phyloP scores from a whole-genome alignment of 257 asterid species.

The Haberlea rhodopensis region DNA sequence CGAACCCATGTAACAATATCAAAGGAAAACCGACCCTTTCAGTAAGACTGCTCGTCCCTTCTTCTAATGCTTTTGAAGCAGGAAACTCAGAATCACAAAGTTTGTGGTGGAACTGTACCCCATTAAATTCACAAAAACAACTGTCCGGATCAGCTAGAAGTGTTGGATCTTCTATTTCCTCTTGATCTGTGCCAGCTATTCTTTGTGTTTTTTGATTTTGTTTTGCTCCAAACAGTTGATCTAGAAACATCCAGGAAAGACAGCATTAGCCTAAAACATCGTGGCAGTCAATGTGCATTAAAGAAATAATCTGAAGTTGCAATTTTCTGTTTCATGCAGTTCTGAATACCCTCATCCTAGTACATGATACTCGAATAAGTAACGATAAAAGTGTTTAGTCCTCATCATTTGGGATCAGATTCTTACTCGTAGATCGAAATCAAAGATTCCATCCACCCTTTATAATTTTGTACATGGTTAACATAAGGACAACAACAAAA shows the following conservation, averaged over 20 bases:
- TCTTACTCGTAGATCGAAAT: not conserved
- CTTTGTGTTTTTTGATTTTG: constrained; percentile 38
- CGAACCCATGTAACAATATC: constrained; percentile 90
- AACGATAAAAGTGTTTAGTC: no score
- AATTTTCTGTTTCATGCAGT: no score
- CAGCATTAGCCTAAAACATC: constrained; percentile 4
- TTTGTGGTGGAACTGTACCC: constrained; percentile 87
- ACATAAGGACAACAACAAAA: not conserved
- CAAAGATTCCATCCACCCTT: not conserved
- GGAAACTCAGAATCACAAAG: constrained; percentile 47
- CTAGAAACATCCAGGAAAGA: constrained; percentile 35
- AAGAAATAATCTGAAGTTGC: no score
- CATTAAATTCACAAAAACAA: constrained; percentile 78
- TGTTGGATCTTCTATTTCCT: constrained; percentile 68
- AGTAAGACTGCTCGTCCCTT: constrained; percentile 22
- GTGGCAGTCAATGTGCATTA: not conserved
- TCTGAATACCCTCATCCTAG: not conserved
- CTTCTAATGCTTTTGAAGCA: constrained; percentile 29
- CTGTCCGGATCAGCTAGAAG: constrained; percentile 80
- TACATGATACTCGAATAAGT: not conserved
- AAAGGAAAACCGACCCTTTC: constrained; percentile 54
- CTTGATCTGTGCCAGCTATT: constrained; percentile 65
- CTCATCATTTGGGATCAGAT: not conserved
- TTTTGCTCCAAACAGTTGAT: constrained; percentile 38
- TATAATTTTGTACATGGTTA: not conserved